Evolutionary conservation across 164 flowering plant species (phyloP).

Genomic region (Amborella trichopoda): DNA sequence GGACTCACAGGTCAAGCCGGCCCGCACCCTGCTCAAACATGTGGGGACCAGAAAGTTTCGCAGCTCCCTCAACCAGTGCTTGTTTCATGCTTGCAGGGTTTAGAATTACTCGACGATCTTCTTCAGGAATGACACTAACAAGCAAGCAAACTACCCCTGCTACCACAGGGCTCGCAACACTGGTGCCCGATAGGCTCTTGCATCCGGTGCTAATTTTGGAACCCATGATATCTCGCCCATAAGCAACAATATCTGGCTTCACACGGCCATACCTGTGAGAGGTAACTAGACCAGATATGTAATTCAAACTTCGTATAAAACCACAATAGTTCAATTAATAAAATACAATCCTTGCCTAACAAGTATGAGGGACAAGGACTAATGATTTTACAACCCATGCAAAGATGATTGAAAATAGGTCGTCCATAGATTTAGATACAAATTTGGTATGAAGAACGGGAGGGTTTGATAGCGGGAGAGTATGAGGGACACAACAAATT

Average conservation of each 20-base stretch:
- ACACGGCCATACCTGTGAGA: constrained; percentile 79
- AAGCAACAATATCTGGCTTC: constrained; percentile 97
- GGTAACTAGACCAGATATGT: not conserved
- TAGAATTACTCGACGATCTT: constrained; percentile 39
- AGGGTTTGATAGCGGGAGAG: too few species aligned
- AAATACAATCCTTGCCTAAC: not conserved
- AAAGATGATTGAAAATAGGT: too few species aligned
- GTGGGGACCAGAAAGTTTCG: constrained; percentile 91
- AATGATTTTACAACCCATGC: too few species aligned
- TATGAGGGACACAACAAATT: too few species aligned
- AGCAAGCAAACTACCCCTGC: constrained; percentile 97
- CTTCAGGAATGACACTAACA: constrained; percentile 77
- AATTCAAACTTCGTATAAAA: too few species aligned
- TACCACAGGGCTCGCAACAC: constrained; percentile 99
- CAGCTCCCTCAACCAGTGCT: constrained; percentile 96
- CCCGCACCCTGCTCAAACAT: constrained; percentile 99
- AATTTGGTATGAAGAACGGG: too few species aligned
- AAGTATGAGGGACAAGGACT: not conserved
- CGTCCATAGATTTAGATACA: too few species aligned
- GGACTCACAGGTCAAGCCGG: constrained; percentile 94
- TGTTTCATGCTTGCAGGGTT: constrained; percentile 99
- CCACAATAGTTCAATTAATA: too few species aligned
- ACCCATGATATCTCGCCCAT: constrained; percentile 96
- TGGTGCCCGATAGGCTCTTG: constrained; percentile 97
- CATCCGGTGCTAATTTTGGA: constrained; percentile 98